Evolutionary conservation across 768 basidiomycete genomes (phyloP).

Genomic region (Thelephora aurantiotincta): DNA sequence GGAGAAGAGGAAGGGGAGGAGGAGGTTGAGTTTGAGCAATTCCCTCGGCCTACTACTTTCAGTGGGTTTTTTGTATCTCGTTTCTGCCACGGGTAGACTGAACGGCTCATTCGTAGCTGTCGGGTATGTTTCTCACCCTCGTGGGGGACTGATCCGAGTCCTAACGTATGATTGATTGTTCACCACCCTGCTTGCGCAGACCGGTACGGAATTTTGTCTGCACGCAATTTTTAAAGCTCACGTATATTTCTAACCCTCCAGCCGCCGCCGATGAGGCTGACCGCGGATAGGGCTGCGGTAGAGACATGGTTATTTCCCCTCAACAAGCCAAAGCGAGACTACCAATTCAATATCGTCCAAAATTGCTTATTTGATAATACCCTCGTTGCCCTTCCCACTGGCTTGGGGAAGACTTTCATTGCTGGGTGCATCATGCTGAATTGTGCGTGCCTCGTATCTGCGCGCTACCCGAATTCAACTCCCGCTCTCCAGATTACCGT

Average conservation of each 20-base stretch:
- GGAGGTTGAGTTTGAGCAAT: constrained; percentile 69
- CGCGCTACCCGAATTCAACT: not conserved
- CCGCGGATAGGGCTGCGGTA: constrained; percentile 61
- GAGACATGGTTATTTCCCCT: constrained; percentile 88
- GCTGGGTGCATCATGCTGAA: constrained; percentile 96
- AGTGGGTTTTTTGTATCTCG: constrained; percentile 20
- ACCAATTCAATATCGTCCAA: constrained; percentile 88
- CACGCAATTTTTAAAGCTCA: not conserved
- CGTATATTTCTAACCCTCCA: constrained; percentile 13
- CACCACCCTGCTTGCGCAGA: not conserved
- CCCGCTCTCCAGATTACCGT: constrained; percentile 46
- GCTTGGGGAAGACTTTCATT: constrained; percentile 95
- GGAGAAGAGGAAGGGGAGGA: constrained; percentile 41
- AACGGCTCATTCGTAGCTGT: constrained; percentile 7
- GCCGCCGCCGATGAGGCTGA: constrained; percentile 68
- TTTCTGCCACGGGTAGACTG: not conserved
- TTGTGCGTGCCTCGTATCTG: constrained; percentile 33
- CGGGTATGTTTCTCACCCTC: constrained; percentile 10
- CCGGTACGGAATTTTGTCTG: constrained; percentile 2
- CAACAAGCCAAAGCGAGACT: constrained; percentile 79
- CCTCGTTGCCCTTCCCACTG: constrained; percentile 88
- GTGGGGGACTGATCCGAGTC: not conserved
- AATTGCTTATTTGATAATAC: constrained; percentile 84
- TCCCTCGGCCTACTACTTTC: constrained; percentile 64
- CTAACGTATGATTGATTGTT: not conserved